Evolutionary conservation across 164 flowering plant species (phyloP).

Genomic region (Vitis rotundifolia): DNA sequence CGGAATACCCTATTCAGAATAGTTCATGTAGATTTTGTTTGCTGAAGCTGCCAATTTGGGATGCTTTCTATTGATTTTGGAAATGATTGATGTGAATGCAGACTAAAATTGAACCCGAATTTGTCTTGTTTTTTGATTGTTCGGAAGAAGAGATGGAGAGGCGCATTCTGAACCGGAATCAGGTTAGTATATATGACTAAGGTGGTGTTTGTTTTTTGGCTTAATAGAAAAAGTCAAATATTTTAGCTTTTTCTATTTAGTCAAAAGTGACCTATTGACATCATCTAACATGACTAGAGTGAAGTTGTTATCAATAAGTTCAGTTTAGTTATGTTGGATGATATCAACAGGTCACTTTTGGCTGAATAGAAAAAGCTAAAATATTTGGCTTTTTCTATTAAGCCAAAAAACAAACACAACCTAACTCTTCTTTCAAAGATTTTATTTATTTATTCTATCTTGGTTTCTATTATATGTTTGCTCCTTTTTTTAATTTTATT

Average conservation of each 20-base stretch:
- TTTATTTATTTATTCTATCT: not conserved
- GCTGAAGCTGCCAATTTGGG: not conserved
- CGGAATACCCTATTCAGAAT: not conserved
- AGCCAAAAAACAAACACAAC: no score
- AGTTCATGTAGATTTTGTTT: not conserved
- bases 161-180: slow-evolving; percentile 80
- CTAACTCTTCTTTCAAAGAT: not conserved
- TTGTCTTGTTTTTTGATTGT: slow-evolving; percentile 83
- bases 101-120: slow-evolving; percentile 81
- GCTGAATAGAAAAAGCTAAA: no score
- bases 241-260: no score
- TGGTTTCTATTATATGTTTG: not conserved
- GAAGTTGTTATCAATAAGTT: no score
- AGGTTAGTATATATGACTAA: slow-evolving; percentile 47
- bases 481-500: not conserved
- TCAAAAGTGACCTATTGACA: no score
- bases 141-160: slow-evolving; percentile 94
- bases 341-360: no score
- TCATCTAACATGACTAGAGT: no score
- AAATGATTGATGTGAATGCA: slow-evolving; percentile 36
- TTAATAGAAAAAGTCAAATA: no score
- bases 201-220: no score
- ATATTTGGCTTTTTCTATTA: no score
- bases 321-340: no score
- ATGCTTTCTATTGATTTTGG: not conserved